phyloP scores from a whole-genome alignment of 1,284 basidiomycete genomes.

The Cryptococcus deneoformans region DNA sequence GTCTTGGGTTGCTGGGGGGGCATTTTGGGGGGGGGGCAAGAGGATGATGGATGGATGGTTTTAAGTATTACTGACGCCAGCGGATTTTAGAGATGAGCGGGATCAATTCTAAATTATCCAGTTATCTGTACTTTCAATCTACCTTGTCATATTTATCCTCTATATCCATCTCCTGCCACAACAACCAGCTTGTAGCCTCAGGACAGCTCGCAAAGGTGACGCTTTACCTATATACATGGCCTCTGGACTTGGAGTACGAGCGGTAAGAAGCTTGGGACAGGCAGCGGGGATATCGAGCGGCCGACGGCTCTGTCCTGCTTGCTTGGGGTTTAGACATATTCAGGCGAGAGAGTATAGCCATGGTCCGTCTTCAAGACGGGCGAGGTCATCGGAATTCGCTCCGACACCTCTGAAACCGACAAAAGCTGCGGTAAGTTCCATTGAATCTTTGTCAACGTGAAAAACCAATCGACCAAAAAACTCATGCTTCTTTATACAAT shows the following conservation, averaged over 20 bases:
- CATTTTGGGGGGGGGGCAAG: neutral
- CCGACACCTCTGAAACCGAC: too few species aligned
- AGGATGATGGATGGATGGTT: neutral
- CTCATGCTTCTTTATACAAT: too few species aligned
- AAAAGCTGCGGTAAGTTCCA: too few species aligned
- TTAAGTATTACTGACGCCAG: neutral
- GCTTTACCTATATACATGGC: neutral
- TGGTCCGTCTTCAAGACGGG: neutral
- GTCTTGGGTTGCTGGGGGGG: constrained; percentile 23
- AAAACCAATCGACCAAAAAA: too few species aligned
- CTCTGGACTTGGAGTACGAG: neutral
- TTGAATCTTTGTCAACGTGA: too few species aligned
- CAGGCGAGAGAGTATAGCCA: neutral
- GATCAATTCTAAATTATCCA: constrained; percentile 12
- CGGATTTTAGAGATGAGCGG: constrained; percentile 1
- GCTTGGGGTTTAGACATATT: neutral
- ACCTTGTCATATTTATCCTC: neutral
- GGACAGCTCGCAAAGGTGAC: neutral
- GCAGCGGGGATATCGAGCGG: neutral
- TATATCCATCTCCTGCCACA: neutral
- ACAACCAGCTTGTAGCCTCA: neutral
- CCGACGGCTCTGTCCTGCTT: neutral
- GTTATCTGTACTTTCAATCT: neutral
- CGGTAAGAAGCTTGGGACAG: neutral
- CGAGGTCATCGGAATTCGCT: too few species aligned